These are phyloP conservation scores for Halteria grandinella DNA, from an alignment of 73 alveolate genomes.

Conservation along the genomic window DNA sequence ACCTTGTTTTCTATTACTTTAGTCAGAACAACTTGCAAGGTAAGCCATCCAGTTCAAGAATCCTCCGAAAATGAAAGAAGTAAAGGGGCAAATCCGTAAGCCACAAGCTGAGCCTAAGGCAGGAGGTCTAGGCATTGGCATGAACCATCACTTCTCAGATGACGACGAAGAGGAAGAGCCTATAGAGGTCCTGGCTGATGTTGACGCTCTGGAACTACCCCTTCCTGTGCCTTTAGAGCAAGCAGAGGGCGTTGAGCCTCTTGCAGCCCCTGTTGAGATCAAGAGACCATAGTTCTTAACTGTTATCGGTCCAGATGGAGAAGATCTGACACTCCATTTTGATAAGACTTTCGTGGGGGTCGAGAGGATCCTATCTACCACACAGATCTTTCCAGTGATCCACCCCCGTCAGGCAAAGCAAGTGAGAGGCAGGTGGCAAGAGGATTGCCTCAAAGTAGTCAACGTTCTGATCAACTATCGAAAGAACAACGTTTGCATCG, in stretches of 20 bases:
- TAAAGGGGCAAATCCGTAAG: no score
- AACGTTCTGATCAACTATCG: slow-evolving; percentile 66
- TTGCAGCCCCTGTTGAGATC: no score
- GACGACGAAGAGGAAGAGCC: slow-evolving; percentile 54
- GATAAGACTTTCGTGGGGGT: slow-evolving; percentile 61
- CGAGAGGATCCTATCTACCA: slow-evolving; percentile 71
- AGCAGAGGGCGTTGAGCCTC: no score
- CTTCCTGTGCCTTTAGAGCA: no score
- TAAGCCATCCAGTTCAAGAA: slow-evolving; percentile 7
- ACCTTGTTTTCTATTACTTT: no score
- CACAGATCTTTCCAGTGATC: slow-evolving; percentile 81
- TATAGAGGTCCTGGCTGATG: slow-evolving; percentile 44
- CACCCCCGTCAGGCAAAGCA: slow-evolving; percentile 85
- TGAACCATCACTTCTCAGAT: slow-evolving; percentile 54
- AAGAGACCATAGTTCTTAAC: neutral
- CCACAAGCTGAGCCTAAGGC: no score
- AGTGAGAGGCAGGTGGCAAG: slow-evolving; percentile 79
- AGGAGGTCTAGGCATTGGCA: no score
- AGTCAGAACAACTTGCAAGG: slow-evolving; percentile 16
- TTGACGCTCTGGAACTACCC: slow-evolving; percentile 16
- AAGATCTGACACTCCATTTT: slow-evolving; percentile 47
- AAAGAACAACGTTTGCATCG: slow-evolving; percentile 70
- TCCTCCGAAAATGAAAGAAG: no score
- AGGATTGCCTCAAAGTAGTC: slow-evolving; percentile 49
- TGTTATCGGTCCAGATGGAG: slow-evolving; percentile 24